A percentile compares a stretch with the other conserved stretches of the same genome.
Evolutionary conservation across 495 filamentous ascomycete genomes (phyloP).

Genomic region (Podospora fimiseda): DNA sequence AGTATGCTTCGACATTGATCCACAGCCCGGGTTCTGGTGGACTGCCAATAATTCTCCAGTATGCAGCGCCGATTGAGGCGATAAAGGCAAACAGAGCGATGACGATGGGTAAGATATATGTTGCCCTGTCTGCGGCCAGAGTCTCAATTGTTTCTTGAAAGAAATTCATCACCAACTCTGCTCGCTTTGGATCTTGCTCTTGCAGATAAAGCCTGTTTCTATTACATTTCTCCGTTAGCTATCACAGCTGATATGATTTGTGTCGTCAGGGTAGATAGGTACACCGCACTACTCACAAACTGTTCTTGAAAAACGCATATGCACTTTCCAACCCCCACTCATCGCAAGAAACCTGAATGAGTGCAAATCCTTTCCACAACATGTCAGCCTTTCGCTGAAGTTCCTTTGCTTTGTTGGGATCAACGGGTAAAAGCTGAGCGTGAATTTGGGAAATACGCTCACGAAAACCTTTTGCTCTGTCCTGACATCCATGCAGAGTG

Average conservation of each 20-base stretch:
- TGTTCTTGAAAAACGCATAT: not conserved
- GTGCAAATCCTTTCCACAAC: conserved; percentile 4
- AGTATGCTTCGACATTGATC: conserved; percentile 16
- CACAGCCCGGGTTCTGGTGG: conserved; percentile 4
- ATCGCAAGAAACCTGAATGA: conserved; percentile 1
- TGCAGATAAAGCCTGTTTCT: no score
- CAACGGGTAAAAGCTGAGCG: not conserved
- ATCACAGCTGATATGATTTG: no score
- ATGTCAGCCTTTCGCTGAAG: not conserved
- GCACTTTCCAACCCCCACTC: conserved; percentile 5
- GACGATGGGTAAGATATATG: conserved; percentile 12
- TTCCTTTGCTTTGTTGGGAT: not conserved
- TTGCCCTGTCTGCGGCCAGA: conserved; percentile 11
- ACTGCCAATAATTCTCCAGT: conserved; percentile 10
- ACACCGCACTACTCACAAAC: conserved; percentile 1
- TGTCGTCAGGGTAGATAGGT: not conserved
- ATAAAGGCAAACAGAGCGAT: conserved; percentile 10
- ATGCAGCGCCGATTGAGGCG: conserved; percentile 12
- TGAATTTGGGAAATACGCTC: not conserved
- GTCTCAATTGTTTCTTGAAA: conserved; percentile 1
- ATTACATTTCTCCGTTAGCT: no score
- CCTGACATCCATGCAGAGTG: conserved; percentile 1
- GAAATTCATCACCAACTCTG: not conserved
- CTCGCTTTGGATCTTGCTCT: no score
- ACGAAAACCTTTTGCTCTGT: not conserved